These are phyloP conservation scores for Tilletiaria anomala DNA, from an alignment of 1,284 basidiomycete species.

Conservation along the genomic window DNA sequence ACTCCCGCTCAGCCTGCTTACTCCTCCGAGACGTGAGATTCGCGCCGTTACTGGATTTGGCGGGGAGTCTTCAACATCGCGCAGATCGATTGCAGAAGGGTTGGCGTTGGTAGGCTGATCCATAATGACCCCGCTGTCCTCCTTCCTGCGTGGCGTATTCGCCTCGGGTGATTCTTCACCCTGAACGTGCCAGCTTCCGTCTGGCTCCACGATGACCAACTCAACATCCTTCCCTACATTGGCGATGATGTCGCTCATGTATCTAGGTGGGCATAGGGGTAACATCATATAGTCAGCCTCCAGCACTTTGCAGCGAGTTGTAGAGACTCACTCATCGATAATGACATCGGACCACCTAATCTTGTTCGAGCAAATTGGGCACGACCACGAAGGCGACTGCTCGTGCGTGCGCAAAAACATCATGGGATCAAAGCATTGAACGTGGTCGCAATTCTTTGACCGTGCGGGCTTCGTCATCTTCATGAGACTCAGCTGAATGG, in stretches of 20 bases:
- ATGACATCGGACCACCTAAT: constrained; percentile 69
- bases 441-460: constrained; percentile 68
- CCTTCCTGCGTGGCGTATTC: background rate
- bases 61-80: background rate
- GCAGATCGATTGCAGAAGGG: background rate
- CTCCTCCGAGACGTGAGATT: background rate
- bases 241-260: constrained; percentile 64
- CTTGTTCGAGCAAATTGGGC: constrained; percentile 79
- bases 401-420: constrained; percentile 93
- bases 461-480: constrained; percentile 74
- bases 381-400: constrained; percentile 87
- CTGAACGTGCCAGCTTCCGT: constrained; percentile 85
- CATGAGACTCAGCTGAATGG: constrained; percentile 63
- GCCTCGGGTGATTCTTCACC: constrained; percentile 49
- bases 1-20: background rate
- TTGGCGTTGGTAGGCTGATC: background rate
- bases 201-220: constrained; percentile 79
- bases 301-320: constrained; percentile 1
- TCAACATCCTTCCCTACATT: constrained; percentile 64
- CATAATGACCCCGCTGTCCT: background rate
- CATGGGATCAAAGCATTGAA: constrained; percentile 88
- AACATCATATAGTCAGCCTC: constrained; percentile 7
- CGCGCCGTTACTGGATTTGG: background rate
- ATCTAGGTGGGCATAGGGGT: constrained; percentile 36
- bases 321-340: constrained; percentile 69